Conservation (phyloP, 2,329 filamentous ascomycete species). For the Claviceps sp. region DNA sequence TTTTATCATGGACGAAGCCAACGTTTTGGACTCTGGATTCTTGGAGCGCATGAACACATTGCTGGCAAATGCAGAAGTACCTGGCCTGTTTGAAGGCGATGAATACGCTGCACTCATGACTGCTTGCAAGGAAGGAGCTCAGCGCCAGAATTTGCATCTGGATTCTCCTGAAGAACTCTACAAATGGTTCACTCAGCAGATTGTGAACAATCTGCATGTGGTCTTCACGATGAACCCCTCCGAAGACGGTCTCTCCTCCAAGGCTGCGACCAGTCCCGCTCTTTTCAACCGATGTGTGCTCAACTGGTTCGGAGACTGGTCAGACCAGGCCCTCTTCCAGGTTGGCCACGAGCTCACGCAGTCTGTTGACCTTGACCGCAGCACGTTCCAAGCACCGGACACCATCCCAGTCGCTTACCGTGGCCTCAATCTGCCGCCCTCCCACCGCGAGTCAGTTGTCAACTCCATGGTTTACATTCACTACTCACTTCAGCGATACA, state of each 20-base stretch:
- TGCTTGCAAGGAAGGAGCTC: slow-evolving; percentile 94
- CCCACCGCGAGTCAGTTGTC: slow-evolving; percentile 81
- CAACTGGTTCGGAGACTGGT: slow-evolving; percentile 99
- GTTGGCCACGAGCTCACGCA: slow-evolving; percentile 92
- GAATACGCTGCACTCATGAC: slow-evolving; percentile 98
- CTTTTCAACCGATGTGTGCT: slow-evolving; percentile 99
- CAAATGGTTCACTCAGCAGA: slow-evolving; percentile 99
- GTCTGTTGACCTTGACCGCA: slow-evolving; percentile 85
- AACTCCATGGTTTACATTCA: slow-evolving; percentile 99
- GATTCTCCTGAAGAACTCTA: slow-evolving; percentile 99
- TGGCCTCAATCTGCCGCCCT: slow-evolving; percentile 69
- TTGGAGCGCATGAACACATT: slow-evolving; percentile 98
- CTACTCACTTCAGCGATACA: slow-evolving; percentile 85
- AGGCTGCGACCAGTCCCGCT: slow-evolving; percentile 92
- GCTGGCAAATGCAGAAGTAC: slow-evolving; percentile 97
- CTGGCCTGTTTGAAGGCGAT: slow-evolving; percentile 96
- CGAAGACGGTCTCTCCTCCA: slow-evolving; percentile 85
- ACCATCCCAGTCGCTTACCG: slow-evolving; percentile 88
- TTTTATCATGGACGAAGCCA: slow-evolving; percentile 99
- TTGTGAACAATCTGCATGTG: slow-evolving; percentile 96
- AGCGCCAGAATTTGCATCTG: slow-evolving; percentile 84
- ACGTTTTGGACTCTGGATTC: slow-evolving; percentile 97
- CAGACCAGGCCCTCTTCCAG: slow-evolving; percentile 95
- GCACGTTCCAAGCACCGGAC: slow-evolving; percentile 75
- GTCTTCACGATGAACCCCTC: slow-evolving; percentile 99